Evolutionary conservation across 768 basidiomycete species (phyloP), one percentile per base, ranked within the genome.

Genomic region (Suillus variegatus): DNA sequence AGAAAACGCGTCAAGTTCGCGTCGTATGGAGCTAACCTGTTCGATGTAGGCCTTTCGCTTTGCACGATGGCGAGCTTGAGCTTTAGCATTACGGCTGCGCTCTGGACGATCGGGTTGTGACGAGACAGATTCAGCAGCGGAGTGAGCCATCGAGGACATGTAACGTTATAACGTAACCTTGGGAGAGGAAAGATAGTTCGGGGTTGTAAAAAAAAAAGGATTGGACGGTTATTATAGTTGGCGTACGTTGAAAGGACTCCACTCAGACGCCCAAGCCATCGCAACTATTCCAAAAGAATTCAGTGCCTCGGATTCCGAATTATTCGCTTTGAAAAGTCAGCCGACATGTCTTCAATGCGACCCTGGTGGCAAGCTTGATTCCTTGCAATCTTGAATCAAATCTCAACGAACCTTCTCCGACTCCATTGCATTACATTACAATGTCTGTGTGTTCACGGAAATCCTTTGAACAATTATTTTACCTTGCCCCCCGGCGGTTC

Each of bases 1-100:
- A 63, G 43, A 43, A 35, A 55, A 68, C 65, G 65, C 63, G 75
- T 43, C 44, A 18, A 7, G 35, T 13, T 32, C 64, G 64, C 61
- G 71, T 64, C 28, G 58, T n/a, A 47, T 47, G 25, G 44, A 57
- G 18, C 80, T 28, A 62, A 92, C 93, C 85, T 93, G 91, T 70
- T 94, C 92, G 73, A 95, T 94, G 82, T 95, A 95, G 13, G 93
- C 93, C 81, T 95, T 95, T 79, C 93, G 85, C 78, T 95, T 95
- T 75, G 93, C 93, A 66, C 93, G 88, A 82, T 95, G 93, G 71
- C 93, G 82, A 43, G 93, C 93, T 80, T 95, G 93, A 12, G 93
- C 93, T 78, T 89, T 90, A 62, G 90, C 91, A 81, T 93, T 93
- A 82, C 91, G 89, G 84, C 89, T 91, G 70, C 90, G 88, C 79